These are phyloP conservation scores for Gamsiella multidivaricata DNA, from an alignment of 192 early-diverging fungal species.

Conservation along the genomic window DNA sequence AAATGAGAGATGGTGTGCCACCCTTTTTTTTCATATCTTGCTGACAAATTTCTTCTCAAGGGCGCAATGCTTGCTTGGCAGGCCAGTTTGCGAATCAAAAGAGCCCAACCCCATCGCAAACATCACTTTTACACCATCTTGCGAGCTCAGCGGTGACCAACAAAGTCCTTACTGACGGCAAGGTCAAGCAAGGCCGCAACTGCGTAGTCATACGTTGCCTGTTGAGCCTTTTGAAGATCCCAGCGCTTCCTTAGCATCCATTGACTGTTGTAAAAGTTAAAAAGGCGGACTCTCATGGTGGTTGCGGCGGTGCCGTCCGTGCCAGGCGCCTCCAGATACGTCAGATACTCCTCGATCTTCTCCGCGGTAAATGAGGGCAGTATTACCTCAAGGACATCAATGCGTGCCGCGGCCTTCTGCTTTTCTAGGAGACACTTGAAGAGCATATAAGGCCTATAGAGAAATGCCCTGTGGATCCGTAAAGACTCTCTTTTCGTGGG, in stretches of 20 bases:
- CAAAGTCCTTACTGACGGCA: neutral
- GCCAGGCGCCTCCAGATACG: neutral
- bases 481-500: neutral
- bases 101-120: constrained; percentile 3
- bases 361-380: neutral
- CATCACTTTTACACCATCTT: neutral
- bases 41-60: neutral
- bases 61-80: neutral
- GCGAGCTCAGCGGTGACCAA: neutral
- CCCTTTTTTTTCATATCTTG: neutral
- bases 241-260: neutral
- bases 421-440: neutral
- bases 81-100: neutral
- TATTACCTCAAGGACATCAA: neutral
- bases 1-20: neutral
- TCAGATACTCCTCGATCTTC: neutral
- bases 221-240: neutral
- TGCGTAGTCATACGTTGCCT: neutral
- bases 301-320: neutral
- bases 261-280: neutral
- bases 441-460: neutral
- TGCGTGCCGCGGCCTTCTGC: neutral
- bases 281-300: neutral
- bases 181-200: neutral
- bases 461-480: neutral